Evolutionary conservation across 345 rosid genomes (phyloP).

Genomic region (Salix arbutifolia): DNA sequence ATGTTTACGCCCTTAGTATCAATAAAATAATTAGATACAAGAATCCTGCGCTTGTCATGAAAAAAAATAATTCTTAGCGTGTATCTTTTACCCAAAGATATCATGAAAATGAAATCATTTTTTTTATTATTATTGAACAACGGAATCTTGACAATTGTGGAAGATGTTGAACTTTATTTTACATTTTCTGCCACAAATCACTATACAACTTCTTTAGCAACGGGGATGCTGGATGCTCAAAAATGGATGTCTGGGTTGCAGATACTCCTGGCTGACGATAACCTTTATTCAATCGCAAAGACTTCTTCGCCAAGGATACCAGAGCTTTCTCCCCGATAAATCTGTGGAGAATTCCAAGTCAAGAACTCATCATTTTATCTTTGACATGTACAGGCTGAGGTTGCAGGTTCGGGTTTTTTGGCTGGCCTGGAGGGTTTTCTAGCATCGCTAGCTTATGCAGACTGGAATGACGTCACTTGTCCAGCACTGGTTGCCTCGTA

Average conservation of each 20-base stretch:
- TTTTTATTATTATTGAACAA: neutral
- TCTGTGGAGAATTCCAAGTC: neutral
- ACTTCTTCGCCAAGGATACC: neutral
- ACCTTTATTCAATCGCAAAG: neutral
- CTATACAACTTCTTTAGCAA: constrained; percentile 24
- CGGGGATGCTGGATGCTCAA: constrained; percentile 4
- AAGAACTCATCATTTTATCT: constrained; percentile 5
- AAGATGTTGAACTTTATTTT: constrained; percentile 12
- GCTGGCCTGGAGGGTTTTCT: neutral
- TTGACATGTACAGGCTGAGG: constrained; percentile 24
- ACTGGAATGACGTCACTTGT: constrained; percentile 63
- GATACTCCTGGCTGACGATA: neutral
- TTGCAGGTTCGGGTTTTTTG: neutral
- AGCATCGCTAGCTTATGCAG: constrained; percentile 40
- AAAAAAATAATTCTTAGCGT: too few relatives aligned
- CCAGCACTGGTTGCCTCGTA: constrained; percentile 63
- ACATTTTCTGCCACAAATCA: constrained; percentile 27
- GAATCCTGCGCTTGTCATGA: neutral
- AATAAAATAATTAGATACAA: too few relatives aligned
- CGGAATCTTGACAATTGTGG: neutral
- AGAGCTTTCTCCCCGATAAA: neutral
- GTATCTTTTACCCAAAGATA: neutral
- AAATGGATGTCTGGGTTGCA: constrained; percentile 2
- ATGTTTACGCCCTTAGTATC: too few relatives aligned
- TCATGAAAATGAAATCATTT: neutral